Conservation (phyloP, 78 protist species). For the Dictyostelium intermedium region DNA sequence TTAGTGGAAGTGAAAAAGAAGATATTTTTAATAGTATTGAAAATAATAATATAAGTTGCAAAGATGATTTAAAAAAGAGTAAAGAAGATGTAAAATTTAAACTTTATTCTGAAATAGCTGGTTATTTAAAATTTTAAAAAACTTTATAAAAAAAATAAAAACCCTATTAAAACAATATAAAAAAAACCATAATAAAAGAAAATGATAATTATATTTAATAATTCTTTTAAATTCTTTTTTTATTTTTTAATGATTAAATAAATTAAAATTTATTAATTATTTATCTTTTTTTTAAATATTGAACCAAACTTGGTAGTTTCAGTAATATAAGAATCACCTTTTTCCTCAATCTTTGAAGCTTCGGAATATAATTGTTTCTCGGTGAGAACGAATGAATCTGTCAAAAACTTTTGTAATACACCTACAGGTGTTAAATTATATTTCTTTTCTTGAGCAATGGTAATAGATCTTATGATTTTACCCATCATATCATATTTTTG, state of each 20-base stretch:
- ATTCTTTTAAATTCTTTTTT: neutral
- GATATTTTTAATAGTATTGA: neutral
- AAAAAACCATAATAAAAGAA: too few species aligned
- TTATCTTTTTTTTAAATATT: conserved; percentile 5
- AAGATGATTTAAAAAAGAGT: neutral
- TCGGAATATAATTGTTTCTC: conserved; percentile 30
- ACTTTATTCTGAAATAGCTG: neutral
- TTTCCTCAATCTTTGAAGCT: conserved; percentile 22
- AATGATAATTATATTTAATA: too few species aligned
- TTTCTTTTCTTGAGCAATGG: conserved; percentile 15
- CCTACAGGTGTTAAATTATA: conserved; percentile 49
- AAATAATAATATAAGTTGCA: neutral
- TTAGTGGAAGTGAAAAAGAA: neutral
- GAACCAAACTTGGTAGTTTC: neutral
- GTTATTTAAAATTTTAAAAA: neutral
- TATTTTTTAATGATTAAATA: neutral
- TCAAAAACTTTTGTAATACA: conserved; percentile 25
- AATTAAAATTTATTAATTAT: neutral
- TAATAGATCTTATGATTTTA: conserved; percentile 22
- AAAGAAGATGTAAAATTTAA: neutral
- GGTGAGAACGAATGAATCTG: neutral
- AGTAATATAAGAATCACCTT: neutral
- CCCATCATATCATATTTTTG: conserved; percentile 71
- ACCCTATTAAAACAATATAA: too few species aligned
- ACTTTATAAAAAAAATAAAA: too few species aligned